A percentile compares a stretch with the other conserved stretches of the same genome.
phyloP scores from a whole-genome alignment of 2,329 filamentous ascomycete species.

The Colletotrichum melonis region DNA sequence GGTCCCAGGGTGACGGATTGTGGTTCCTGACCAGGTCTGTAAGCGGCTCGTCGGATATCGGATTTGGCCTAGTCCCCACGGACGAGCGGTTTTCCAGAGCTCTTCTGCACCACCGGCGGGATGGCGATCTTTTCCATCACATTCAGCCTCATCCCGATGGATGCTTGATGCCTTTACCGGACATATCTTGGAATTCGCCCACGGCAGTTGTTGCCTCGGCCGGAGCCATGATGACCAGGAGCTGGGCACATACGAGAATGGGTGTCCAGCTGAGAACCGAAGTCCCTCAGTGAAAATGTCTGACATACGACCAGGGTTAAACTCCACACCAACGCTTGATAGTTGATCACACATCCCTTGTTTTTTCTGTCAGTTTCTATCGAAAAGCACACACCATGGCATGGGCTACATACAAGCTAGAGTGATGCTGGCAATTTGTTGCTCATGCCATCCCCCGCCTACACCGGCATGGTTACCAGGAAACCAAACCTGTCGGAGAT shows the following conservation, averaged over 20 bases:
- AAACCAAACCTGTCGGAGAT: conserved; percentile 70
- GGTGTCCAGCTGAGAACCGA: conserved; percentile 8
- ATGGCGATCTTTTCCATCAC: conserved; percentile 40
- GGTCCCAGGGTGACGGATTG: conserved; percentile 57
- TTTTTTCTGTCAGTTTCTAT: not conserved
- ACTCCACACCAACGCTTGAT: conserved; percentile 61
- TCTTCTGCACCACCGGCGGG: conserved; percentile 41
- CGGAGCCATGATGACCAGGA: conserved; percentile 1
- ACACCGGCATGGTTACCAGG: conserved; percentile 78
- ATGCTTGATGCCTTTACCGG: not conserved
- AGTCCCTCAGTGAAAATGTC: not conserved
- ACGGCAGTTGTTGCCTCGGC: not conserved
- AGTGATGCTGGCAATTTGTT: conserved; percentile 53
- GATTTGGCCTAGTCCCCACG: conserved; percentile 60
- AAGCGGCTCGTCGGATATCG: conserved; percentile 50
- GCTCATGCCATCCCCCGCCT: conserved; percentile 72
- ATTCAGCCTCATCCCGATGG: conserved; percentile 51
- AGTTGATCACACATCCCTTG: conserved; percentile 68
- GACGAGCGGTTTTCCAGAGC: conserved; percentile 51
- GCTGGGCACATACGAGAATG: not conserved
- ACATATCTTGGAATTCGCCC: conserved; percentile 12
- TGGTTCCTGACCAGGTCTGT: conserved; percentile 56
- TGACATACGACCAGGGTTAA: conserved; percentile 45
- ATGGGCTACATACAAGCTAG: conserved; percentile 48
- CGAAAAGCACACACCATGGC: not conserved